phyloP scores from a whole-genome alignment of 129 eudicot species.

The Tagetes patula region DNA sequence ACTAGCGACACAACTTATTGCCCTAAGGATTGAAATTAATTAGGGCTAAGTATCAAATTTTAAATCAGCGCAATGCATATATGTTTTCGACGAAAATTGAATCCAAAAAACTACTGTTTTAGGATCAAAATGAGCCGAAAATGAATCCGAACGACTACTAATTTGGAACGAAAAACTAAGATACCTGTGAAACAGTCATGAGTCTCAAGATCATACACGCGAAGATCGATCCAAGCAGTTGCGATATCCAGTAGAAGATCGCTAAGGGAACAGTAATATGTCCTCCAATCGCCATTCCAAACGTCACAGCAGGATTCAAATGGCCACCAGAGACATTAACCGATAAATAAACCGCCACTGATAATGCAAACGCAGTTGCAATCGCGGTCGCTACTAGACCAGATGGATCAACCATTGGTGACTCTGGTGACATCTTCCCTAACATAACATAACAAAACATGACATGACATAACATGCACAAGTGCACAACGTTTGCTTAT shows the following conservation, averaged over 20 bases:
- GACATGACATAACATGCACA: too few species aligned
- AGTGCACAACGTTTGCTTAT: neutral
- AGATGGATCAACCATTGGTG: constrained; percentile 48
- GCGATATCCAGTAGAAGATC: constrained; percentile 73
- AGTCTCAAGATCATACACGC: constrained; percentile 69
- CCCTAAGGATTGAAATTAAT: too few species aligned
- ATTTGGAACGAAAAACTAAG: too few species aligned
- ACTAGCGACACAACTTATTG: too few species aligned
- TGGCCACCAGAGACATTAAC: constrained; percentile 88
- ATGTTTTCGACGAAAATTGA: too few species aligned
- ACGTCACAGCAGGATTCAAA: constrained; percentile 90
- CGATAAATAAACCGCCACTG: constrained; percentile 67
- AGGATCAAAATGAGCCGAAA: too few species aligned
- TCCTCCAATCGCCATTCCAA: constrained; percentile 89
- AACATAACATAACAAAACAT: constrained; percentile 6
- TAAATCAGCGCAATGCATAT: too few species aligned
- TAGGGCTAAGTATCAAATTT: too few species aligned
- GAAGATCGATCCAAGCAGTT: constrained; percentile 75
- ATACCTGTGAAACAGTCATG: constrained; percentile 57
- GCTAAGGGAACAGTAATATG: constrained; percentile 71
- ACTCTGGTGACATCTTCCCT: constrained; percentile 64
- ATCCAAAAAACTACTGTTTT: too few species aligned
- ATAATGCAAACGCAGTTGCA: constrained; percentile 71
- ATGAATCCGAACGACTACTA: too few species aligned
- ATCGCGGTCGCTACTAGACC: constrained; percentile 64